A percentile compares a stretch with the other conserved stretches of the same genome.
Conservation (phyloP, 2,329 filamentous ascomycete genomes). For the Grosmannia clavigera region DNA sequence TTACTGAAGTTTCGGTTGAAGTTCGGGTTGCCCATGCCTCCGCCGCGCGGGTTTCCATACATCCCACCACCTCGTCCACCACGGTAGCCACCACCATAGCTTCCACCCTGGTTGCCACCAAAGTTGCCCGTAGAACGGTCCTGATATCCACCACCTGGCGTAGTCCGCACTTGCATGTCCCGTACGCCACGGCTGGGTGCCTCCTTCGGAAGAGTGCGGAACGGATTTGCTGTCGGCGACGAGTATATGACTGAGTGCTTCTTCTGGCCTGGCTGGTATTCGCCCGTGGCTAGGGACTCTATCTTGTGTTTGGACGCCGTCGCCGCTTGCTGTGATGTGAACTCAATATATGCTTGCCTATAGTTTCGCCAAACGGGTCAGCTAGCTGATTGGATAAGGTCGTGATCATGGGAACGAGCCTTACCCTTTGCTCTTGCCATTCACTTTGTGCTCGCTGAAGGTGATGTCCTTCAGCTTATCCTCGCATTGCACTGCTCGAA, state of each 20-base stretch:
- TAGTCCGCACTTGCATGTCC: slow-evolving; percentile 43
- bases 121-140: slow-evolving; percentile 33
- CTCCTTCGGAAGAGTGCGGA: slow-evolving; percentile 84
- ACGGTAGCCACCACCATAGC: slow-evolving; percentile 23
- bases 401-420: slow-evolving; percentile 14
- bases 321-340: slow-evolving; percentile 70
- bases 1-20: slow-evolving; percentile 27
- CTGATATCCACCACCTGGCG: slow-evolving; percentile 33
- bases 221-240: slow-evolving; percentile 68
- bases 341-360: slow-evolving; percentile 73
- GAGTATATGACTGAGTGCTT: slow-evolving; percentile 66
- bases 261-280: slow-evolving; percentile 46
- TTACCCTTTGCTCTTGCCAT: slow-evolving; percentile 96
- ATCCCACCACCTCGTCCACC: slow-evolving; percentile 12
- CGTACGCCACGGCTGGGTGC: slow-evolving; percentile 59
- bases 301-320: slow-evolving; percentile 76
- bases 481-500: slow-evolving; percentile 67
- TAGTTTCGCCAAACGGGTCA: neutral
- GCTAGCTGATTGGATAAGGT: neutral
- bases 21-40: slow-evolving; percentile 20
- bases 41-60: slow-evolving; percentile 24
- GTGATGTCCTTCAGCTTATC: slow-evolving; percentile 82
- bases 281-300: slow-evolving; percentile 46
- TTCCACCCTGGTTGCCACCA: slow-evolving; percentile 29
- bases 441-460: slow-evolving; percentile 97